A percentile compares a stretch with the other conserved stretches of the same genome.
These are phyloP conservation scores for Exophiala spinifera DNA, from an alignment of 2,329 filamentous ascomycete species.

Conservation along the genomic window DNA sequence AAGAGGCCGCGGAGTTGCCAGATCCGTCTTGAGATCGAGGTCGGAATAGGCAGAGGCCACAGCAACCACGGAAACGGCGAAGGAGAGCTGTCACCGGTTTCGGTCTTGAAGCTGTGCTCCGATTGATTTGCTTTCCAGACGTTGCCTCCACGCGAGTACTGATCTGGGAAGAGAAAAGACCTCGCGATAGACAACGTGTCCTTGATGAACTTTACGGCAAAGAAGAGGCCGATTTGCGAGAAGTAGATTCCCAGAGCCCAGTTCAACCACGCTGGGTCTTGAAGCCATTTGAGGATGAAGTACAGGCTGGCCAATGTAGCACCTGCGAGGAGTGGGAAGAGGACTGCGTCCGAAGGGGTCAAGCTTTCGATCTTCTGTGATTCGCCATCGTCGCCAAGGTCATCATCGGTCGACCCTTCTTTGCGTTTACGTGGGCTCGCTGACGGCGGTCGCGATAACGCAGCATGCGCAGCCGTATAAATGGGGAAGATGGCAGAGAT, in stretches of 20 bases:
- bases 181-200: conserved; percentile 64
- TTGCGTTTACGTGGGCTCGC: conserved; percentile 56
- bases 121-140: conserved; percentile 47
- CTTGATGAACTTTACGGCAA: conserved; percentile 69
- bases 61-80: conserved; percentile 55
- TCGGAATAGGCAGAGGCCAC: conserved; percentile 47
- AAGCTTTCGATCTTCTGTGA: conserved; percentile 64
- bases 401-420: conserved; percentile 48
- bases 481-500: conserved; percentile 76
- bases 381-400: conserved; percentile 55
- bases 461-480: conserved; percentile 79
- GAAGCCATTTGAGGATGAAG: conserved; percentile 82
- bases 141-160: conserved; percentile 56
- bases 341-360: conserved; percentile 72
- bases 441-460: conserved; percentile 76
- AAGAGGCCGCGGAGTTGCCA: conserved; percentile 51
- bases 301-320: conserved; percentile 72
- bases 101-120: conserved; percentile 32
- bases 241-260: conserved; percentile 82
- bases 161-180: conserved; percentile 69
- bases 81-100: conserved; percentile 16
- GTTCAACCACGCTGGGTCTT: conserved; percentile 78
- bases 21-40: conserved; percentile 34
- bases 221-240: conserved; percentile 72
- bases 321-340: conserved; percentile 78